Base-by-base conservation (phyloP, 495 filamentous ascomycete species). In the Oidiodendron maius region DNA sequence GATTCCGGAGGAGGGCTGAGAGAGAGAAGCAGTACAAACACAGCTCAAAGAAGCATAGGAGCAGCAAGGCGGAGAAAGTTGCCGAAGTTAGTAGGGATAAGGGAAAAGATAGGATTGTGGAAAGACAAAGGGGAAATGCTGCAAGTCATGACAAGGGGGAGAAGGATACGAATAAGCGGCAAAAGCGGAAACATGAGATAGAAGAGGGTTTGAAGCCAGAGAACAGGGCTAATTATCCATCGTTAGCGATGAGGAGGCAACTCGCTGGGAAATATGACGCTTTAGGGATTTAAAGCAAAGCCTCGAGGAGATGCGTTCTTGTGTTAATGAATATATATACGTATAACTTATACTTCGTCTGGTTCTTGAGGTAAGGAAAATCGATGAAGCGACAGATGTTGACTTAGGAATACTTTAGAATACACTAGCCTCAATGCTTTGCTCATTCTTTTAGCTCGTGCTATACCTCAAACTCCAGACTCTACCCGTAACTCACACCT, bases 181-280 rank as follows among this genome's bases (percentile, higher is more conserved):
- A 35, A 30, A 36, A 36, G 22, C 44, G 26, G 15, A 21, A 22
- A 12, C 35, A 45, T 22, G 41, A 46, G 20, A 21, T n/a, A 22
- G 34, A 52, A 40, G 34, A 52, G 40, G 28, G 17, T 15, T 32
- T 43, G 35, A n/a, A 34, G 20, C 32, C 41, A n/a, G 24, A 24
- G 30, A 51, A 49, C 38, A 51, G 48, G 20, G 16, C 42, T 6
- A 48, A 42, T 11, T 48, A 44, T 21, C 46, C 50, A 10, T 58
- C 51, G 12, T 16, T 53, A 23, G 51, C 46, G 3, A 51, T 45
- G 8, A 43, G 55, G 37, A 53, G 34, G 37, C 23, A 34, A 3
- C 49, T 40, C 21, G 50, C 55, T 23, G 50, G 55, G 28, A 57
- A 57, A 20, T 57, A 57, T 22, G 55, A 57, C 49, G 41, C 50